Evolutionary conservation across 2,329 filamentous ascomycete genomes (phyloP).

Genomic region (Phaeophleospora eucalypticola): DNA sequence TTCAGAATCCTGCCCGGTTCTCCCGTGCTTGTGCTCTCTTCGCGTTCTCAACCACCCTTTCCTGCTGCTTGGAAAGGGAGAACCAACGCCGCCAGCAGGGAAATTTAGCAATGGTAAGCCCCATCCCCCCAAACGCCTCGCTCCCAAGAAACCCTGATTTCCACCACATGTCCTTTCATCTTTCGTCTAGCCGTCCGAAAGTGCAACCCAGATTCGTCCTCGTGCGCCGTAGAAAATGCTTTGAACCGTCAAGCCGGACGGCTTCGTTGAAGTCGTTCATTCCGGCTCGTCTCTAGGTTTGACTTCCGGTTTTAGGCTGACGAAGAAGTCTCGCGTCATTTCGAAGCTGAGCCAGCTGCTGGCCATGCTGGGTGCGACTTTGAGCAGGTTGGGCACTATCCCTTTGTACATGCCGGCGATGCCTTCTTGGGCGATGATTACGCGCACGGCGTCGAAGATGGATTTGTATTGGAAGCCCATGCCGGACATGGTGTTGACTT

Average conservation of each 20-base stretch:
- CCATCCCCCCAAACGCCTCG: background rate
- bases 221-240: background rate
- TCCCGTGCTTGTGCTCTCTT: background rate
- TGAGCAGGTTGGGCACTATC: conserved; percentile 89
- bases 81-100: background rate
- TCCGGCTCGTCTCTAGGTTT: conserved; percentile 11
- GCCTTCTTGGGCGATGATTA: conserved; percentile 82
- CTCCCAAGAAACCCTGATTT: too few species aligned
- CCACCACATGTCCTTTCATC: too few species aligned
- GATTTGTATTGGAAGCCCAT: conserved; percentile 95
- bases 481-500: conserved; percentile 98
- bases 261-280: too few species aligned
- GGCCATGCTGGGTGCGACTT: conserved; percentile 97
- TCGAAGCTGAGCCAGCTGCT: conserved; percentile 98
- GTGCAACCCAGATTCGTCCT: background rate
- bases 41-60: too few species aligned
- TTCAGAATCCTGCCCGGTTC: background rate
- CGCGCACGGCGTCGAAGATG: conserved; percentile 74
- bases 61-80: background rate
- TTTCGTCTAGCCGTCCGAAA: background rate
- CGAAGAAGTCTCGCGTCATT: conserved; percentile 80
- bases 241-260: too few species aligned
- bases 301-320: conserved; percentile 36
- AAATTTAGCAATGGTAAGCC: background rate
- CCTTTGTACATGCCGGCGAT: conserved; percentile 87